Base-by-base conservation (phyloP, 23 red algal species). In the Gracilaria domingensis region DNA sequence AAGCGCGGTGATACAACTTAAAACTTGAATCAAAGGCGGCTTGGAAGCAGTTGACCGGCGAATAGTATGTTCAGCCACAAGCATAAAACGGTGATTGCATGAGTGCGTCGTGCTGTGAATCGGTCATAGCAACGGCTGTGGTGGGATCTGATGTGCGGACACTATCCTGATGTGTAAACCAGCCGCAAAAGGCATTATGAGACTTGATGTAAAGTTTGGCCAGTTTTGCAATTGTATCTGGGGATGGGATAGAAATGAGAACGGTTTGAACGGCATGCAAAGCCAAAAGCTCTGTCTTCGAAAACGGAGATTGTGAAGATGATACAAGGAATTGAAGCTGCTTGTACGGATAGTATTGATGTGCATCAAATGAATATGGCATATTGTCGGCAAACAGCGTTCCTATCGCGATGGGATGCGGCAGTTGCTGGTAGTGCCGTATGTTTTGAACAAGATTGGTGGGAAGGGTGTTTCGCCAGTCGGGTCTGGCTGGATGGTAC, bases 261-360 rank as follows among this genome's bases (percentile, higher is more conserved):
- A 88, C 67, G 71, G 71, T 66, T 26, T 51, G 49, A 30, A 48
- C 84, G 42, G 66, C 84, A 28, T 69, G 84, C 14, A 88, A 60
- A 25, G 84, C 84, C 69, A 88, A n/a, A 34, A 75, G 33, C 70
- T 88, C 84, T 4, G 53, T 18, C 36, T 26, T 62, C 54, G 79
- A 82, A 65, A 82, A 82, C 12, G 79, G 36, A 82, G 25, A 16
- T 29, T 77, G 72, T 9, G n/a, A n/a, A n/a, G n/a, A n/a, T n/a
- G 45, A 12, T 8, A 77, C 26, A 25, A 77, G 45, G 40, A 49
- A 51, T 16, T 45, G 45, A 28, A 42, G 45, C 42, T 77, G 38
- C 26, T 25, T 77, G 45, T 77, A 77, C 42, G 30, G 72, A 51
- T 77, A 77, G 26, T 77, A 77, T 11, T 51, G 40, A 20, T 77